A percentile compares a stretch with the other conserved stretches of the same genome.
Evolutionary conservation across 805 yeast species (phyloP).

Genomic region (Zygotorulaspora florentina): DNA sequence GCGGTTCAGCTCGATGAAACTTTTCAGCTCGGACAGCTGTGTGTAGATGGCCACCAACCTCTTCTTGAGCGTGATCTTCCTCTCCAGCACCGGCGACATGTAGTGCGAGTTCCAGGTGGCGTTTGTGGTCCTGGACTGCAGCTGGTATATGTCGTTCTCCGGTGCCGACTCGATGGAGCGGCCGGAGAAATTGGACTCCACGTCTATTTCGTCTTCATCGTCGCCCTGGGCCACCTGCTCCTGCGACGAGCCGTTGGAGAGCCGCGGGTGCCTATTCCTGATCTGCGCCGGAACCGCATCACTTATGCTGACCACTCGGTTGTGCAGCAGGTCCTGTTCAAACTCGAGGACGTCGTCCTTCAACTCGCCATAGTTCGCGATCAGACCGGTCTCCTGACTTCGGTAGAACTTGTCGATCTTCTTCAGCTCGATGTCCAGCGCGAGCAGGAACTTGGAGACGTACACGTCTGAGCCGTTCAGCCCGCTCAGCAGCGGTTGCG

Average conservation of each 20-base stretch:
- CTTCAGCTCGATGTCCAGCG: slow-evolving; percentile 69
- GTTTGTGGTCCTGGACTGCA: slow-evolving; percentile 14
- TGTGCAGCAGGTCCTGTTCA: slow-evolving; percentile 34
- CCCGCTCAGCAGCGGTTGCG: slow-evolving; percentile 22
- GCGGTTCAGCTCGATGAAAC: slow-evolving; percentile 75
- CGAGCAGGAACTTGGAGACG: slow-evolving; percentile 55
- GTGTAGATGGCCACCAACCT: slow-evolving; percentile 66
- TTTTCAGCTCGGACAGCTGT: slow-evolving; percentile 71
- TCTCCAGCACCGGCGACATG: slow-evolving; percentile 25
- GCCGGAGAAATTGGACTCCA: slow-evolving; percentile 4
- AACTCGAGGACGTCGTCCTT: slow-evolving; percentile 61
- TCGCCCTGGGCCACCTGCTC: slow-evolving; percentile 3
- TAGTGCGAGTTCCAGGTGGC: slow-evolving; percentile 10
- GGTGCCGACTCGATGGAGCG: slow-evolving; percentile 11
- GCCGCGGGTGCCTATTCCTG: slow-evolving; percentile 11
- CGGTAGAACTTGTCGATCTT: slow-evolving; percentile 75
- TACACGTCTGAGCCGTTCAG: slow-evolving; percentile 39
- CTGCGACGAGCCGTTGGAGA: slow-evolving; percentile 10
- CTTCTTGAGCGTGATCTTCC: slow-evolving; percentile 58
- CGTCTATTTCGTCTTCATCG: slow-evolving; percentile 5
- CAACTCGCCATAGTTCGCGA: slow-evolving; percentile 47
- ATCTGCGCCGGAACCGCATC: slow-evolving; percentile 18
- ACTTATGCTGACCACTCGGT: slow-evolving; percentile 15
- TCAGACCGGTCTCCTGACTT: slow-evolving; percentile 50
- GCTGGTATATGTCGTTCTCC: slow-evolving; percentile 9